Conservation (phyloP, 1,139 yeast species). For the Yamadazyma triangularis region DNA sequence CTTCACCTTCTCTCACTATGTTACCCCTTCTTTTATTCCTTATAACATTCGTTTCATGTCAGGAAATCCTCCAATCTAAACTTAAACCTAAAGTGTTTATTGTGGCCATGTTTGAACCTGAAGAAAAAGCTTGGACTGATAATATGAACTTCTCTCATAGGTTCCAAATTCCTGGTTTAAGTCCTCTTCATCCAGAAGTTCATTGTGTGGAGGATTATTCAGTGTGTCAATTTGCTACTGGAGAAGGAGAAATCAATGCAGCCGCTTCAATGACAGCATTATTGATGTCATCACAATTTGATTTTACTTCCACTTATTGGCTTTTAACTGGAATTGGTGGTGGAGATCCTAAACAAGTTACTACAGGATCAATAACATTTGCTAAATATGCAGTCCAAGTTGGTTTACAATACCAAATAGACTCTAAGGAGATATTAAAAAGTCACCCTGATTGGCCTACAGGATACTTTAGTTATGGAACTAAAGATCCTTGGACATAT, state of each 20-base stretch:
- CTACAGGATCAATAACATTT: conserved; percentile 56
- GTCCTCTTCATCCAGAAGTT: conserved; percentile 55
- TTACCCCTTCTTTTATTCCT: no score
- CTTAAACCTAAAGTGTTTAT: conserved; percentile 49
- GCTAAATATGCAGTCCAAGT: conserved; percentile 62
- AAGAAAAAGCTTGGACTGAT: conserved; percentile 52
- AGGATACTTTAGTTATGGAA: conserved; percentile 58
- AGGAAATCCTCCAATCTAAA: conserved; percentile 1
- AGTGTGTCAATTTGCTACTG: conserved; percentile 60
- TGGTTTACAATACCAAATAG: conserved; percentile 55
- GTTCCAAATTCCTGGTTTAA: conserved; percentile 58
- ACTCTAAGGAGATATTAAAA: conserved; percentile 39
- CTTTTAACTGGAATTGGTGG: conserved; percentile 67
- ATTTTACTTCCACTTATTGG: conserved; percentile 57
- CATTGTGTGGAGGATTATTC: conserved; percentile 52
- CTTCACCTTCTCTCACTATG: no score
- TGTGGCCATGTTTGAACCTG: conserved; percentile 54
- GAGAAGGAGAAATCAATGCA: conserved; percentile 69
- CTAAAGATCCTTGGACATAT: conserved; percentile 45
- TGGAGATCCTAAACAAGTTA: conserved; percentile 47
- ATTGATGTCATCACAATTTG: conserved; percentile 50
- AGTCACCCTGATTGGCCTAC: conserved; percentile 54
- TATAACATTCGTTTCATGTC: no score
- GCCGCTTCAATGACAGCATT: conserved; percentile 57
- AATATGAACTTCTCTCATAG: conserved; percentile 45